Base-by-base conservation (phyloP, 768 basidiomycete species). In the Fibroporia radiculosa region DNA sequence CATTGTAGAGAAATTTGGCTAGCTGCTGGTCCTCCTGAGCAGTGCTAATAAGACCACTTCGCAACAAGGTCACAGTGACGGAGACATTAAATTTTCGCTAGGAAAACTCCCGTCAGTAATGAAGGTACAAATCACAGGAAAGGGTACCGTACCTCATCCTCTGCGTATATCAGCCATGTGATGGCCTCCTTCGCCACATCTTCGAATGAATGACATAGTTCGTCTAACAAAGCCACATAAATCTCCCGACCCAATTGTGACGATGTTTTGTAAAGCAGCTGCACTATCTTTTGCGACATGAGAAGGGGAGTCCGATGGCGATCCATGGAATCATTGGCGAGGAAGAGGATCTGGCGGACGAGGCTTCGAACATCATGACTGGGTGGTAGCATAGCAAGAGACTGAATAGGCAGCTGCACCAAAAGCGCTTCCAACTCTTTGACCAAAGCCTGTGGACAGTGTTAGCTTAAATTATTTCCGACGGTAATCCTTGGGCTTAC, bases 221-320 rank as follows among this genome's bases (percentile, higher is more conserved):
- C 84, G 47, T 93, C 86, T 12, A 99, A 69, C 35, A 99, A 69
- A 34, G 83, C 78, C 29, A 92, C 93, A 61, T 92, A 99, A 8
- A 96, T 84, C 61, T 99, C 93, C 42, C 95, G 78, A 0, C 88
- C 92, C 45, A 99, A 73, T 52, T 87, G 82, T 2, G 80, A 80
- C 3, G 77, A 73, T 1, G 88, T 88, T 70, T 93, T 93, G 71
- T 93, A 99, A 47, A 99, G 65, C 26, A 93, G 72, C 61, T 96
- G 93, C 3, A 98, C 95, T 44, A 95, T 86, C 67, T 96, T 95
- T 65, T 99, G 95, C 1, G 95, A 93, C 71, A 96, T 93, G 54
- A 81, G 73, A 47, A 98, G 69, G 1, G 93, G 89, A 2, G 92
- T 95, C 41, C 87, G 84, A 45, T 89, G 83, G 50, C 80, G 80